Base-by-base conservation (phyloP, 441 rosid genomes). In the Pelargonium australe region DNA sequence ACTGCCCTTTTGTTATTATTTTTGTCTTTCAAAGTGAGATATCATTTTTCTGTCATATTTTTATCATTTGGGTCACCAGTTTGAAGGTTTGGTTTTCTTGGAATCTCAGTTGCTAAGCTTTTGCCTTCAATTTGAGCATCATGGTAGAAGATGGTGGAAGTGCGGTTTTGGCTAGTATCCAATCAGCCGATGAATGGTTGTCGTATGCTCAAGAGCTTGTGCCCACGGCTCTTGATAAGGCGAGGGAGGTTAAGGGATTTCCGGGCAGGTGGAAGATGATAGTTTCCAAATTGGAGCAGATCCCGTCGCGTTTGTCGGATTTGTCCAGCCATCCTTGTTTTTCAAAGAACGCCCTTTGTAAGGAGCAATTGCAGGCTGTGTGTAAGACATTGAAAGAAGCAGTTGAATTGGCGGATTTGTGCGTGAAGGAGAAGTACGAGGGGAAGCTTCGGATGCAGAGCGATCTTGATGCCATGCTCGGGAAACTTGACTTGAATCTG, bases 381-480 rank as follows among this genome's bases (percentile, higher is more conserved):
- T 81, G 85, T 2, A 74, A 73, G 77, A 84, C 94, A 0, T 76
- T 94, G 58, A 71, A 80, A 67, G 95, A 89, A 76, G 73, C 80
- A 0, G 79, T 88, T 64, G 84, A 82, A 73, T 75, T 89, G 70
- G 88, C 89, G 4, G 81, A 83, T n/a, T 80, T 80, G 11, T 88
- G 93, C 73, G 43, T 77, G 55, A 69, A 76, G 49, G 92, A 86
- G 82, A 94, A 83, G 79, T 84, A 82, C 72, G 88, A 87, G 64
- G 99, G 99, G 65, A 94, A 94, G 76, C 81, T 94, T 0, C 80
- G 84, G 82, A 91, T 87, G 95, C 99, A 94, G 84, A 94, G 94
- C 62, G 90, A 94, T 80, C 95, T 94, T 4, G 96, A 94, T 81
- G 85, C 92, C 0, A 73, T 94, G 70, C 84, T 88, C 0, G 86